phyloP scores from a whole-genome alignment of 2,329 filamentous ascomycete genomes.

The Fusarium sp. region DNA sequence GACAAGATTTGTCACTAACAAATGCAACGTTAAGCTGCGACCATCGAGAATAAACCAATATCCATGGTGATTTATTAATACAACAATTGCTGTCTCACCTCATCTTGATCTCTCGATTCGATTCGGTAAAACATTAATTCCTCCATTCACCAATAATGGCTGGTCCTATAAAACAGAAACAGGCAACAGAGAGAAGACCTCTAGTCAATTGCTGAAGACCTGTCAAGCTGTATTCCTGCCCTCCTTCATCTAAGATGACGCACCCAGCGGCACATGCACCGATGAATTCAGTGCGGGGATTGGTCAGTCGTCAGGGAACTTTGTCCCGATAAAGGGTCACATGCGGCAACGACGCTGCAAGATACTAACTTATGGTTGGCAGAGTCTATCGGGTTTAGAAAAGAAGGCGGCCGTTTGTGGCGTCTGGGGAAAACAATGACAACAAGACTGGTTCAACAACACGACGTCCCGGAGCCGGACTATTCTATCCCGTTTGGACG shows the following conservation, averaged over 20 bases:
- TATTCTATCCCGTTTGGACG: conserved; percentile 14
- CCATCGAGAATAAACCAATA: neutral
- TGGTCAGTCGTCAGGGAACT: conserved; percentile 2
- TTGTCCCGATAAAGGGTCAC: conserved; percentile 29
- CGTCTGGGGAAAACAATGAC: conserved; percentile 18
- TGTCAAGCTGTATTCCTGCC: conserved; percentile 18
- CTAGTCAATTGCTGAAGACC: neutral
- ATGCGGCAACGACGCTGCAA: conserved; percentile 23
- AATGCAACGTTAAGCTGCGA: conserved; percentile 23
- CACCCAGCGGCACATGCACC: conserved; percentile 24
- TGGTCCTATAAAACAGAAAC: too few species aligned
- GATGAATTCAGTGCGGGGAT: conserved; percentile 8
- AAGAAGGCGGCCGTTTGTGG: conserved; percentile 7
- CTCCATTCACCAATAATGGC: neutral
- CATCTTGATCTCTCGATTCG: neutral
- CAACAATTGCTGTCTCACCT: neutral
- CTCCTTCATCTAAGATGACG: conserved; percentile 32
- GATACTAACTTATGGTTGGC: conserved; percentile 21
- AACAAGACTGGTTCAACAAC: neutral
- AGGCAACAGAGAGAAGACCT: too few species aligned
- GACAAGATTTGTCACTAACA: conserved; percentile 33
- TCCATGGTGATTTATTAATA: conserved; percentile 1
- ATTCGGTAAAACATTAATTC: neutral
- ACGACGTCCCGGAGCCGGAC: conserved; percentile 2
- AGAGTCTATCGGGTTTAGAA: neutral